phyloP scores from a whole-genome alignment of 2,329 filamentous ascomycete species.

The Botrytis fabae region DNA sequence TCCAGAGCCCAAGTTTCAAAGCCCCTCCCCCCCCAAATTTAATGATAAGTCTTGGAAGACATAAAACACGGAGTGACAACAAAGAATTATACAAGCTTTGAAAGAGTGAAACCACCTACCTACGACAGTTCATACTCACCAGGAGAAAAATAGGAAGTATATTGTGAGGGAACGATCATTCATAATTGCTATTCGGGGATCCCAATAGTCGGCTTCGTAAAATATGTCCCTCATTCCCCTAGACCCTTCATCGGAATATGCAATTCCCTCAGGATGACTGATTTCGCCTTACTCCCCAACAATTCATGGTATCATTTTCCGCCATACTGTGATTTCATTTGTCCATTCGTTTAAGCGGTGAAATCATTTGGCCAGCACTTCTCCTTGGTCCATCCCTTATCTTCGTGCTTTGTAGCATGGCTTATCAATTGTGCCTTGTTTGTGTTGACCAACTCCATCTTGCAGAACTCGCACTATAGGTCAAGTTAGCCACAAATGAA shows the following conservation, averaged over 20 bases:
- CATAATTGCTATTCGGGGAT: constrained; percentile 5
- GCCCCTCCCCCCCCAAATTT: no score
- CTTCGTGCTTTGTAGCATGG: constrained; percentile 54
- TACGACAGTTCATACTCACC: constrained; percentile 2
- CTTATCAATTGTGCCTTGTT: constrained; percentile 53
- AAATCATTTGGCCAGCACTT: constrained; percentile 59
- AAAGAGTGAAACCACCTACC: neutral
- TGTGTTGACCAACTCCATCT: constrained; percentile 53
- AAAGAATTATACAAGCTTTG: neutral
- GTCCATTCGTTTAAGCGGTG: constrained; percentile 20
- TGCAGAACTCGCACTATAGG: constrained; percentile 51
- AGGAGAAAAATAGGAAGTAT: neutral
- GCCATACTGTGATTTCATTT: neutral
- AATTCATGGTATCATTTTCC: constrained; percentile 19
- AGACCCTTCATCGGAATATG: constrained; percentile 15
- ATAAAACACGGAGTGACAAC: no score
- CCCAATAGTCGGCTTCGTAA: neutral
- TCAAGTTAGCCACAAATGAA: neutral
- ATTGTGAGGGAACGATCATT: constrained; percentile 11
- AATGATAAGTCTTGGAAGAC: neutral
- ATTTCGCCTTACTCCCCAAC: constrained; percentile 20
- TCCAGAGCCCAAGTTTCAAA: neutral
- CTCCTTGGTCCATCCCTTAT: constrained; percentile 55
- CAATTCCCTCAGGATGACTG: constrained; percentile 14
- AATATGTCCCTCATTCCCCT: neutral